Evolutionary conservation across 305 asterid species (phyloP), one percentile per base, ranked within the genome.

Genomic region (Fraxinus latifolia): DNA sequence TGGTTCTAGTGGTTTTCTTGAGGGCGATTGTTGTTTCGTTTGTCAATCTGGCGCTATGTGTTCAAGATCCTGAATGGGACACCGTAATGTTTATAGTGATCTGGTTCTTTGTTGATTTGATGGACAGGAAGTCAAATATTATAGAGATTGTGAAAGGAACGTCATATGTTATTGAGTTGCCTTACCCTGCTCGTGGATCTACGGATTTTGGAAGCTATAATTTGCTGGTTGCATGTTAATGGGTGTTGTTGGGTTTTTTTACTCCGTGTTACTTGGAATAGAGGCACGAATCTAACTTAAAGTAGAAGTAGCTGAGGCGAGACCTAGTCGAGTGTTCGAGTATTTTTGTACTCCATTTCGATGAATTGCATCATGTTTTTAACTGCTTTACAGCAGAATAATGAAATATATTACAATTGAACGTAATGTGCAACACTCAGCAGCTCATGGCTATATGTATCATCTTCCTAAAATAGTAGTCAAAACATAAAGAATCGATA

Each of bases 201-300:
- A 53, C 5, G 65, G 21, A 17, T 53, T 53, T 89, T 91, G 86
- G 97, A 95, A 82, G 88, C 90, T 4, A 82, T 93, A 74, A 76
- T 90, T 58, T 95, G 97, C 86, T 94, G 97, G 33, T 85, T 92
- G n/a, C 79, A 87, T 17, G 91, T 92, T 72, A 90, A 84, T 93
- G 96, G 97, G 31, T 90, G 33, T 80, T 93, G 79, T 87, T 84
- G 81, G 77, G 23, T 88, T 14, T n/a, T 85, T 34, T 34, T 34
- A 7, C 0, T 36, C 9, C 11, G 50, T 39, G 15, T 39, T 9
- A 42, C 50, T 9, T 42, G 4, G 21, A 50, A 12, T 15, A 50
- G 21, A 36, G 42, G 42, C 42, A 36, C 42, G 1, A 36, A 36
- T 36, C 42, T 36, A 36, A 7, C 42, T 6, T 36, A 32, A 32